Percentiles rank a stretch among this genome's conserved stretches.
Evolutionary conservation across 73 alveolate genomes (phyloP).

Genomic region (Paraurostyla sp.): DNA sequence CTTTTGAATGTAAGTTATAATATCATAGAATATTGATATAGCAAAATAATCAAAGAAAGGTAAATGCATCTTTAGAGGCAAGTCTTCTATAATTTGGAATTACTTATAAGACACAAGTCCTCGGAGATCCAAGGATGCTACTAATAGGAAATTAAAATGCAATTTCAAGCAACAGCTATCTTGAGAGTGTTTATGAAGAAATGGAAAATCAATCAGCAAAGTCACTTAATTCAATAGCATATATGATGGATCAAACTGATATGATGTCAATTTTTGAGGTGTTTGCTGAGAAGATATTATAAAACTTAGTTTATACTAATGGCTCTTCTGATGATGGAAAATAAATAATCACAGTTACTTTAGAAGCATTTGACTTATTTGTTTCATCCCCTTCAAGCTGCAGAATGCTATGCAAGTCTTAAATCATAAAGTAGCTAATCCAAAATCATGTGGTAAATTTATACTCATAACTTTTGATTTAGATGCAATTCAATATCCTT

Average conservation of each 20-base stretch:
- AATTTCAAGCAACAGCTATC: not conserved
- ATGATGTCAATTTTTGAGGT: conserved; percentile 57
- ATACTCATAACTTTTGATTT: not conserved
- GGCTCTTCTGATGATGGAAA: conserved; percentile 51
- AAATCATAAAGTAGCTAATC: conserved; percentile 9
- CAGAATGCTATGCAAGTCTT: conserved; percentile 25
- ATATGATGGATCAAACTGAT: conserved; percentile 53
- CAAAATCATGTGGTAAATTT: conserved; percentile 51
- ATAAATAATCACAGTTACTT: not conserved
- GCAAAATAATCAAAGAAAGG: conserved; percentile 19
- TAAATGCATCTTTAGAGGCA: conserved; percentile 27
- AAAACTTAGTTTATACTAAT: conserved; percentile 15
- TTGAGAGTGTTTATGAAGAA: not conserved
- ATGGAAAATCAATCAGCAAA: conserved; percentile 39
- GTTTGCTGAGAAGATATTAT: conserved; percentile 59
- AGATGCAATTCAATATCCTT: conserved; percentile 57
- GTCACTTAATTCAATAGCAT: conserved; percentile 43
- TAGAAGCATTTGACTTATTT: conserved; percentile 39
- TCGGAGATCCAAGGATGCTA: conserved; percentile 66
- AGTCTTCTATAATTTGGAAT: conserved; percentile 42
- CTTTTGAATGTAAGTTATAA: not conserved
- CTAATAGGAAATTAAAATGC: conserved; percentile 16
- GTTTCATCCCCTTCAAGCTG: conserved; percentile 49
- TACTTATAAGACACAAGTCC: conserved; percentile 44
- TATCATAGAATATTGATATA: not conserved